Evolutionary conservation across 495 filamentous ascomycete species (phyloP).

Genomic region (Xylaria cubensis): DNA sequence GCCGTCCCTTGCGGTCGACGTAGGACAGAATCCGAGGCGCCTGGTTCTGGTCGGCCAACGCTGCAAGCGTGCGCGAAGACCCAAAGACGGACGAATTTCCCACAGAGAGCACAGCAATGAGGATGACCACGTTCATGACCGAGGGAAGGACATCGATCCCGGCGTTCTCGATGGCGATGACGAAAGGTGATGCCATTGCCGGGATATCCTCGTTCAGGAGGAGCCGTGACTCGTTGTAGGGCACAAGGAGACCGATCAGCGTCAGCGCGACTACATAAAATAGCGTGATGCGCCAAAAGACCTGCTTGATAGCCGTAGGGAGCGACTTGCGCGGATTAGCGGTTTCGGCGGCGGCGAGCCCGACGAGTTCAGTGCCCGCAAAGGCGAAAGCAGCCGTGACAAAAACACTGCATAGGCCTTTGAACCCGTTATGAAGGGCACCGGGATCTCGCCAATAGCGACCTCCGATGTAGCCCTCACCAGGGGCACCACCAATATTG

Average conservation of each 20-base stretch:
- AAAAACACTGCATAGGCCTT: conserved; percentile 91
- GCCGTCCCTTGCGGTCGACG: conserved; percentile 84
- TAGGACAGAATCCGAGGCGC: conserved; percentile 79
- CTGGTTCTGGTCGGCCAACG: conserved; percentile 84
- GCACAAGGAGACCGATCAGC: conserved; percentile 76
- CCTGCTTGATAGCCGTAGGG: conserved; percentile 87
- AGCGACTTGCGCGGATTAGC: conserved; percentile 86
- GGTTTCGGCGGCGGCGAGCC: conserved; percentile 87
- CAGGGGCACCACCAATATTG: conserved; percentile 78
- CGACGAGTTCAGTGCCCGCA: conserved; percentile 91
- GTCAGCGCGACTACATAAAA: conserved; percentile 82
- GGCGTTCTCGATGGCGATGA: conserved; percentile 84
- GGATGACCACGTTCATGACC: conserved; percentile 89
- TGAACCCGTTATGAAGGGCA: conserved; percentile 92
- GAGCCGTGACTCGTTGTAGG: conserved; percentile 67
- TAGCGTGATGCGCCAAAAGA: conserved; percentile 93
- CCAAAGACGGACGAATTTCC: conserved; percentile 90
- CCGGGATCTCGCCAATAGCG: conserved; percentile 83
- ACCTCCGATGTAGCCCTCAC: conserved; percentile 82
- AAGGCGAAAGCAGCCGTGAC: conserved; percentile 94
- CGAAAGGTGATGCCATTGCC: conserved; percentile 82
- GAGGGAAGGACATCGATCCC: conserved; percentile 78
- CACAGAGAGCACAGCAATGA: conserved; percentile 86
- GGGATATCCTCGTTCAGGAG: conserved; percentile 60
- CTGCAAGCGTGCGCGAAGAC: conserved; percentile 83